Evolutionary conservation across 1,284 basidiomycete genomes (phyloP).

Genomic region (Moesziomyces sp.): DNA sequence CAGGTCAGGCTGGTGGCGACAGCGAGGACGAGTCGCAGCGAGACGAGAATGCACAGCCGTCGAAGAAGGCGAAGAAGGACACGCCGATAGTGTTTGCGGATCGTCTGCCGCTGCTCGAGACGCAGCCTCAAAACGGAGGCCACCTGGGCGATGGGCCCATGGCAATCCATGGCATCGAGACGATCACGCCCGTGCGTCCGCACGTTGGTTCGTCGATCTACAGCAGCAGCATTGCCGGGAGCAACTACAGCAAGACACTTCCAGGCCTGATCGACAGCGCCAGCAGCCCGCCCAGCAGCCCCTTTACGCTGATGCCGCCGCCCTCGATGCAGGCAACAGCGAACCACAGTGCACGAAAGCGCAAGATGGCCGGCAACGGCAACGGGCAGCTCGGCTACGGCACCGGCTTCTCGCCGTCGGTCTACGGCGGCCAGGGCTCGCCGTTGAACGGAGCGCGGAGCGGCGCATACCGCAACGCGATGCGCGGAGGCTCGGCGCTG

Average conservation of each 20-base stretch:
- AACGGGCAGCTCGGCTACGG: conserved; percentile 42
- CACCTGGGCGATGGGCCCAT: conserved; percentile 11
- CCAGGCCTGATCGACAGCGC: conserved; percentile 59
- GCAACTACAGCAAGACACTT: conserved; percentile 43
- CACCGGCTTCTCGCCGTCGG: conserved; percentile 37
- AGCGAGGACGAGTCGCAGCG: conserved; percentile 34
- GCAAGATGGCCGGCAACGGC: conserved; percentile 46
- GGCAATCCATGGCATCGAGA: conserved; percentile 36
- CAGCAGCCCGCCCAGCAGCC: conserved; percentile 60
- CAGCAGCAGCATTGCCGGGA: conserved; percentile 50
- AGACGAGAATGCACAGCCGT: conserved; percentile 20
- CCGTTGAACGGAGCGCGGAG: conserved; percentile 6
- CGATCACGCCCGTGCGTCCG: conserved; percentile 47
- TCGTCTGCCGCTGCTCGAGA: conserved; percentile 46
- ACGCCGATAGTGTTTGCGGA: conserved; percentile 11
- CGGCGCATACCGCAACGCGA: conserved; percentile 3
- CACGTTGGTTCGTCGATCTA: conserved; percentile 31
- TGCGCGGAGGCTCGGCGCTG: conserved; percentile 30
- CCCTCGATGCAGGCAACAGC: conserved; percentile 49
- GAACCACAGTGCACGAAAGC: conserved; percentile 53
- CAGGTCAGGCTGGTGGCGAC: conserved; percentile 12
- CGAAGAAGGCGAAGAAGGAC: conserved; percentile 28
- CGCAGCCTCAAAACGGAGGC: conserved; percentile 28
- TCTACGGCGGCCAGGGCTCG: conserved; percentile 32
- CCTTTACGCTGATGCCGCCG: conserved; percentile 55